A percentile compares a stretch with the other conserved stretches of the same genome.
phyloP scores from a whole-genome alignment of 805 yeast species.

The Diddensiella caesifluorescens region DNA sequence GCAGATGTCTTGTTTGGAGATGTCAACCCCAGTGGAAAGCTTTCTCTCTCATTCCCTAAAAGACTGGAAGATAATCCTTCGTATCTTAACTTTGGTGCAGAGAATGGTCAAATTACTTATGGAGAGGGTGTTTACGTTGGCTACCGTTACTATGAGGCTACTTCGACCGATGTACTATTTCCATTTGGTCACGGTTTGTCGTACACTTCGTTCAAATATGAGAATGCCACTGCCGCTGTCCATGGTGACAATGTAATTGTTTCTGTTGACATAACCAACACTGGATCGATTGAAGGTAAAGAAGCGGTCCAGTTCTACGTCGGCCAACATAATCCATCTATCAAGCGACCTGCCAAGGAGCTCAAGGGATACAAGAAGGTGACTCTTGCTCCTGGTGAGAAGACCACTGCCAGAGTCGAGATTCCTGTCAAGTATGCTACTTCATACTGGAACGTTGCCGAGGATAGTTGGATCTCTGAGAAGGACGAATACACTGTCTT shows the following conservation, averaged over 20 bases:
- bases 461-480: slow-evolving; percentile 46
- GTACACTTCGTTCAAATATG: slow-evolving; percentile 44
- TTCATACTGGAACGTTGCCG: slow-evolving; percentile 49
- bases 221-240: slow-evolving; percentile 1
- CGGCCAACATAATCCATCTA: slow-evolving; percentile 31
- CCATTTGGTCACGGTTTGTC: slow-evolving; percentile 63
- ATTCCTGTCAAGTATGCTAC: slow-evolving; percentile 45
- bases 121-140: slow-evolving; percentile 65
- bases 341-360: slow-evolving; percentile 53
- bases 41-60: slow-evolving; percentile 51
- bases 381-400: slow-evolving; percentile 40
- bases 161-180: slow-evolving; percentile 43
- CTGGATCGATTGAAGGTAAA: slow-evolving; percentile 44
- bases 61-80: slow-evolving; percentile 50
- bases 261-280: slow-evolving; percentile 42
- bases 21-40: slow-evolving; percentile 53
- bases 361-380: slow-evolving; percentile 52
- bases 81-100: slow-evolving; percentile 45
- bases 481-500: slow-evolving; percentile 42
- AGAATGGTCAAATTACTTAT: slow-evolving; percentile 40
- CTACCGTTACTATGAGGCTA: slow-evolving; percentile 53
- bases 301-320: slow-evolving; percentile 53
- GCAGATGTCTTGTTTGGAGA: slow-evolving; percentile 58
- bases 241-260: slow-evolving; percentile 24
- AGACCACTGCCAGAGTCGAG: slow-evolving; percentile 33